Evolutionary conservation across 192 early-diverging fungal species (phyloP), one percentile per base, ranked within the genome.

Genomic region (Chytriomyces sp.): DNA sequence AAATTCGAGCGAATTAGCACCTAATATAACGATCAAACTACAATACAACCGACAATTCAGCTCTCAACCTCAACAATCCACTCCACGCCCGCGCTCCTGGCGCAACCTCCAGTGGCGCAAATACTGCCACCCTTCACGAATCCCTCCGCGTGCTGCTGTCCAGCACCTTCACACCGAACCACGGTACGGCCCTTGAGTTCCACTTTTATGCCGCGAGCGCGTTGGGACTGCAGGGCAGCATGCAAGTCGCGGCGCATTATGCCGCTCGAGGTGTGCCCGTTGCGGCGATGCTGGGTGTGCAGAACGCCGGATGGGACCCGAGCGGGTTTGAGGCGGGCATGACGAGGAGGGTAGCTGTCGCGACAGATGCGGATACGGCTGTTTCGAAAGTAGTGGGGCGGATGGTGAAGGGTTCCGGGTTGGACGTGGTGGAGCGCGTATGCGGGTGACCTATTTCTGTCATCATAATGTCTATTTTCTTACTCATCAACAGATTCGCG

Each of bases 281-380:
- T 25, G 63, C 39, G 5, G 63, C 19, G n/a, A 39, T 65, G 38
- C 52, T 49, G 6, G 10, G 28, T 14, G 38, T 65, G 19, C n/a
- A 38, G 19, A 10, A 41, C 19, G 52, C 63, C 19, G 63, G 63
- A 32, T 65, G 63, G 63, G 63, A 65, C 34, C 63, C 63, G 6
- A 61, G 36, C 19, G 34, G 28, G n/a, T 26, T 7, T n/a, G 38
- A n/a, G n/a, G 17, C 12, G 2, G 10, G 30, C 56, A 25, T 52
- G 6, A 2, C 22, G 10, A 41, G 28, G n/a, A 19, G 63, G 14
- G 33, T 65, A 4, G 63, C 39, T 41, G 31, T 65, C 31, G 63
- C 63, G 7, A 25, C 63, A 17, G 63, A 44, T 65, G 30, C 39
- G 41, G 28, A 65, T 49, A 19, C 14, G 19, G 26, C 14, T 6